phyloP scores from a whole-genome alignment of 2,329 filamentous ascomycete species.

The Esteya vermicola region DNA sequence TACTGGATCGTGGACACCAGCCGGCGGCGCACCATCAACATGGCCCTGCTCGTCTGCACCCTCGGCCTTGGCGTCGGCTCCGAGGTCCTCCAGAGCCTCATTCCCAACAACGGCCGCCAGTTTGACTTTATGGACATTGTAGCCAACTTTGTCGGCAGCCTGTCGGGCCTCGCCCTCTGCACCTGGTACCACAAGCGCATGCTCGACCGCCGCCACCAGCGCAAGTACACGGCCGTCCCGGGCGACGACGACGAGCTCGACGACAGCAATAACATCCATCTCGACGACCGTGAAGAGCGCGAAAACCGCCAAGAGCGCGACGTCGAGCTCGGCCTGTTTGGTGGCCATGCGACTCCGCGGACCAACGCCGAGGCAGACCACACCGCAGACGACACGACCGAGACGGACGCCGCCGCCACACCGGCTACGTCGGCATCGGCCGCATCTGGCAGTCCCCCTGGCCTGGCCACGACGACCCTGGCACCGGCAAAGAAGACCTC shows the following conservation, averaged over 20 bases:
- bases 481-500: conserved; percentile 2
- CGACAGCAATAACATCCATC: too few species aligned
- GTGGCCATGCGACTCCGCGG: too few species aligned
- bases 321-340: too few species aligned
- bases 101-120: conserved; percentile 52
- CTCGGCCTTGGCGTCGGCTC: conserved; percentile 55
- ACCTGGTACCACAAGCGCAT: conserved; percentile 92
- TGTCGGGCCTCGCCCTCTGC: conserved; percentile 57
- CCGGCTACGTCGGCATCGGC: neutral
- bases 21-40: conserved; percentile 68
- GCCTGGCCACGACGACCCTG: neutral
- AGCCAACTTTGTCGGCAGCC: conserved; percentile 72
- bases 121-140: conserved; percentile 75
- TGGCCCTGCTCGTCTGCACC: conserved; percentile 72
- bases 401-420: conserved; percentile 44
- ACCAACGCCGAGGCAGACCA: too few species aligned
- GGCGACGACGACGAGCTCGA: conserved; percentile 61
- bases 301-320: too few species aligned
- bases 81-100: conserved; percentile 59
- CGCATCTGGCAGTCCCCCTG: too few species aligned
- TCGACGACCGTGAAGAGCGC: too few species aligned
- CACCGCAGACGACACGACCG: conserved; percentile 27
- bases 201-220: conserved; percentile 70
- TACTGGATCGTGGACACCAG: conserved; percentile 96
- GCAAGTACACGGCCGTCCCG: conserved; percentile 58